Evolutionary conservation across 1,139 yeast genomes (phyloP).

Genomic region (Protomyces arabidopsidicola): DNA sequence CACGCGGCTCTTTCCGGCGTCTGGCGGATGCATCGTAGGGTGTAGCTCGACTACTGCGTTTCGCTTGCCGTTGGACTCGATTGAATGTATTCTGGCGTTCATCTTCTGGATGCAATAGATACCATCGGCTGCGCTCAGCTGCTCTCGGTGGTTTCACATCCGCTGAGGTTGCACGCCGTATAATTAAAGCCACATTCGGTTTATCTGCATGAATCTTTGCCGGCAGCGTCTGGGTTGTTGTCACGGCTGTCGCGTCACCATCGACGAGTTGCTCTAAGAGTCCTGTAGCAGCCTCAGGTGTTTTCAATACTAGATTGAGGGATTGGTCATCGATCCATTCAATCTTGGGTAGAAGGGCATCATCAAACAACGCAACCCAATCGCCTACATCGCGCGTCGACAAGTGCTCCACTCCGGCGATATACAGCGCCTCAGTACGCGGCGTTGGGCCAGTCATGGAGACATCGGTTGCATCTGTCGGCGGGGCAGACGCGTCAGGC

Average conservation of each 20-base stretch:
- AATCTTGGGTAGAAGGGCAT: constrained; percentile 9
- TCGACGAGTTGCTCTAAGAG: not conserved
- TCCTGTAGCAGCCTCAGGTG: constrained; percentile 6
- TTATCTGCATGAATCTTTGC: constrained; percentile 23
- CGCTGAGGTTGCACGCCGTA: constrained; percentile 14
- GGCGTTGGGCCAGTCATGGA: not conserved
- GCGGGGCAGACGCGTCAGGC: not conserved
- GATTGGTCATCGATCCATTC: constrained; percentile 28
- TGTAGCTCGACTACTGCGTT: not conserved
- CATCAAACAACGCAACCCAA: constrained; percentile 9
- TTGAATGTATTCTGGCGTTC: constrained; percentile 1
- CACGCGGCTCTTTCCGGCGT: not conserved
- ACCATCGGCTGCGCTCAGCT: constrained; percentile 27
- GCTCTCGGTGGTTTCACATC: constrained; percentile 27
- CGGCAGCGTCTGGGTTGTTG: not conserved
- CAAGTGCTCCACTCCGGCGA: constrained; percentile 26
- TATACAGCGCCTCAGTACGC: constrained; percentile 25
- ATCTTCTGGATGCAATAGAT: constrained; percentile 28
- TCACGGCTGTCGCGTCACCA: not conserved
- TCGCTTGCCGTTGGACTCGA: not conserved
- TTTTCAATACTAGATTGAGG: constrained; percentile 13
- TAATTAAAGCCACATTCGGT: constrained; percentile 5
- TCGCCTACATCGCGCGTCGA: constrained; percentile 25
- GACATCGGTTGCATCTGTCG: not conserved
- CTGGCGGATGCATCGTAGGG: not conserved